Evolutionary conservation across 768 basidiomycete species (phyloP), one percentile per base, ranked within the genome.

Genomic region (Lactarius deliciosus): DNA sequence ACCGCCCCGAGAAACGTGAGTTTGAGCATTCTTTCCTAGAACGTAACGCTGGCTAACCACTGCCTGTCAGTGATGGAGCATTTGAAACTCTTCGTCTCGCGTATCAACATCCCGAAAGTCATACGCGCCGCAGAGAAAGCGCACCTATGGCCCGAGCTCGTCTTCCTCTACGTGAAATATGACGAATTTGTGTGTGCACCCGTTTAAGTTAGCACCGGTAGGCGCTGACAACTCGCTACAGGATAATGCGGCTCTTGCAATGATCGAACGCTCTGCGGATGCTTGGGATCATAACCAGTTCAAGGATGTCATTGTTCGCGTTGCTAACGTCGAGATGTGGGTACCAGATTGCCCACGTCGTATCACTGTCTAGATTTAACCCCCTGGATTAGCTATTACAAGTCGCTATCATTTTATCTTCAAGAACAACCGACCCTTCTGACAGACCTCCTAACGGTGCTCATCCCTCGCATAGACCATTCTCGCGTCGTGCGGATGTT

Each of bases 261-360:
- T 98, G 96, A 98, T 98, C 76, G 97, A 99, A 76, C 90, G 96
- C 22, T 92, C 97, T 2, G 86, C 93, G n/a, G 94, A 97, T 77
- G 94, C 95, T 58, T 99, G 96, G 96, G 97, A 99, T 64, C 97
- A 99, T 80, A 96, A 94, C 73, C 96, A 98, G 77, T 99, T 99
- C 88, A 98, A 98, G 83, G 97, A 98, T 72, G 89, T 97, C 64
- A 85, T 97, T 63, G 92, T 98, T 74, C 92, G 96, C 66, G 96
- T 91, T 25, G 96, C 97, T 57, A 99, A 99, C 74, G 86, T 98
- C 68, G 97, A 99, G 80, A 98, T 99, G 92, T 92, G 76, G 66
- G 86, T 68, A 50, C 55, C 41, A 56, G 32, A 36, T 55, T 18
- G 8, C n/a, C 32, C 25, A 38, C 11, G 22, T 15, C 38, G 25